phyloP scores from a whole-genome alignment of 2,329 filamentous ascomycete species.

The Fusarium fracticaudum region DNA sequence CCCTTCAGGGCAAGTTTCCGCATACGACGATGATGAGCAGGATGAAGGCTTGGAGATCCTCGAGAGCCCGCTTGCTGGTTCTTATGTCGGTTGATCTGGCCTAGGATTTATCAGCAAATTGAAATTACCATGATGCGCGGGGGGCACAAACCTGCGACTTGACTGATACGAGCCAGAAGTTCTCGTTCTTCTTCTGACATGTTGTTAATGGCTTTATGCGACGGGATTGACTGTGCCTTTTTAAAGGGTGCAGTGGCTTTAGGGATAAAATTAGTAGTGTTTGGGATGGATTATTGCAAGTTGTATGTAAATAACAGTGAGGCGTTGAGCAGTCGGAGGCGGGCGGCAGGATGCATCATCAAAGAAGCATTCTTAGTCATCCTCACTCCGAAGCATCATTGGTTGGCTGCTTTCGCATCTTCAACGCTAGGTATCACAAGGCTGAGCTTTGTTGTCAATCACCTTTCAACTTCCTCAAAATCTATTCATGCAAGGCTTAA shows the following conservation, averaged over 20 bases:
- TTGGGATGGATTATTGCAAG: constrained; percentile 1
- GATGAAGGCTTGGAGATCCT: constrained; percentile 42
- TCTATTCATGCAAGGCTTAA: not conserved
- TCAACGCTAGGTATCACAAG: constrained; percentile 31
- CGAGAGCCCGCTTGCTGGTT: constrained; percentile 63
- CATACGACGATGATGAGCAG: constrained; percentile 51
- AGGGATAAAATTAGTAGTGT: constrained; percentile 2
- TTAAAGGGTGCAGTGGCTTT: not conserved
- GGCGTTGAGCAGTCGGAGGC: not conserved
- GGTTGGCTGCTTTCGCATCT: constrained; percentile 8
- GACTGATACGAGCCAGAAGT: constrained; percentile 63
- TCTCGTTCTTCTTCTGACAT: constrained; percentile 63
- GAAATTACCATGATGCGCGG: constrained; percentile 3
- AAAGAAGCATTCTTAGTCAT: constrained; percentile 38
- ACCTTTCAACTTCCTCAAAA: not conserved
- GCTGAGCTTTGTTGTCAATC: constrained; percentile 30
- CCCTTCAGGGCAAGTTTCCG: constrained; percentile 1
- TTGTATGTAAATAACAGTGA: not conserved
- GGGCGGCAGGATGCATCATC: constrained; percentile 33
- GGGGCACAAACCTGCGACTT: constrained; percentile 57
- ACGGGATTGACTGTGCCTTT: not conserved
- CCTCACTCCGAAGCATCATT: constrained; percentile 19
- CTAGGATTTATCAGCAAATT: constrained; percentile 54
- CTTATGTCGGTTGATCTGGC: constrained; percentile 83
- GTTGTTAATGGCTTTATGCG: not conserved